Evolutionary conservation across 352 stramenopile species (phyloP), one percentile per base, ranked within the genome.

Genomic region (Thalassiosira hispida): DNA sequence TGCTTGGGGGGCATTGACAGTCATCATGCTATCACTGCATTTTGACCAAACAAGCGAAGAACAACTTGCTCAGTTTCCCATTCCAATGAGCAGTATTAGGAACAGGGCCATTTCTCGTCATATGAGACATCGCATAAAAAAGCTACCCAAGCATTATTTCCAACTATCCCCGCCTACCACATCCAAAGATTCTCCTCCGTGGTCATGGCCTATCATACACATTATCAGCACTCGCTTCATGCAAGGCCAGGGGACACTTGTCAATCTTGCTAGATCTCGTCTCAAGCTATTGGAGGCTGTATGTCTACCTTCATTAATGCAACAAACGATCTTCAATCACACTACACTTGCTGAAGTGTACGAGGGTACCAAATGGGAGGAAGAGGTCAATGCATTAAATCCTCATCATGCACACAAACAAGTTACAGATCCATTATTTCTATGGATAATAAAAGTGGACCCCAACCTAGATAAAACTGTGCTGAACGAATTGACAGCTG

Each of bases 381-480:
- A 56, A 9, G 51, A 63, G n/a, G 44, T 77, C 16, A 2, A 25
- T 8, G 51, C 27, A 12, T 40, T 23, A 47, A 51, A 56, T 29
- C 11, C 29, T 44, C 49, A 33, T 4, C 2, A 56, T 29, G 52
- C 23, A 46, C 12, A 49, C 20, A 16, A 61, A 29, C 2, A 23
- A n/a, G 20, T 56, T 12, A 27, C 66, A 0, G 73, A 81, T 69
- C 73, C 73, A 3, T 16, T 71, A 23, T 79, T 83, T 38, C 23
- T 83, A 20, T 83, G 75, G 75, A 42, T 83, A 12, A 83, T 83
- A 22, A 79, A 83, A 52, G 63, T 79, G 2, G 75, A 83, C 49
- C 75, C 75, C 22, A 64, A 77, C 27, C 29, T 83, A n/a, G 61
- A 83, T 38, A 60, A 56, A 42, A 12, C 8, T 35, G 38, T 78